Evolutionary conservation across 192 early-diverging fungal genomes (phyloP), one percentile per base, ranked within the genome.

Genomic region (Spizellomyces punctatus): DNA sequence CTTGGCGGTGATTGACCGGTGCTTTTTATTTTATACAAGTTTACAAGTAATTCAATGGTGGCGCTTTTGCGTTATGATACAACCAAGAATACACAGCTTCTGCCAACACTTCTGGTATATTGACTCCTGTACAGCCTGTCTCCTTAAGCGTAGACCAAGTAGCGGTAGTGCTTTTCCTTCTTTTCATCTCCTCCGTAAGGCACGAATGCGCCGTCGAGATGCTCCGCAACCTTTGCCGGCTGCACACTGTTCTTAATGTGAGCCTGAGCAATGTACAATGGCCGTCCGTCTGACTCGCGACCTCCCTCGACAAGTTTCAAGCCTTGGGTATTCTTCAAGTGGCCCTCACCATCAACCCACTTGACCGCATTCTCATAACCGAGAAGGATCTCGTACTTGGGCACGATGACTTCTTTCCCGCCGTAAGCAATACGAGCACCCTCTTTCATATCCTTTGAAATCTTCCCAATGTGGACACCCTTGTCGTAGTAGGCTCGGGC

Each of bases 381-480:
- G 67, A 85, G 85, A 57, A 91, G 79, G 4, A 91, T 81, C 70
- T 88, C 81, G 71, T 85, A 89, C 49, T 83, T 78, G 27, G 63
- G 22, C 22, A 85, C 58, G 7, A 49, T 68, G 14, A 80, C 43
- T 65, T 88, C 87, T 69, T 88, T 86, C 68, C 86, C 82, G 46
- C 80, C 83, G 65, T 78, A 88, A 45, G 83, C 74, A 41, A 91
- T 77, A 54, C 68, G 77, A 58, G 77, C 78, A 9, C 84, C 84
- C 52, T 79, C 74, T 17, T 58, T 73, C 63, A 68, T 54, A 14
- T 62, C 46, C 19, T 19, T 41, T 21, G 63, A 58, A 58, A 48
- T 46, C 42, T 77, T 76, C 41, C 82, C 82, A 22, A 83, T 63
- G 65, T 83, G 82, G 47, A 78, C 68, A 21, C 74, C 78, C 16